Evolutionary conservation across 805 yeast genomes (phyloP).

Genomic region (Priceomyces castillae): DNA sequence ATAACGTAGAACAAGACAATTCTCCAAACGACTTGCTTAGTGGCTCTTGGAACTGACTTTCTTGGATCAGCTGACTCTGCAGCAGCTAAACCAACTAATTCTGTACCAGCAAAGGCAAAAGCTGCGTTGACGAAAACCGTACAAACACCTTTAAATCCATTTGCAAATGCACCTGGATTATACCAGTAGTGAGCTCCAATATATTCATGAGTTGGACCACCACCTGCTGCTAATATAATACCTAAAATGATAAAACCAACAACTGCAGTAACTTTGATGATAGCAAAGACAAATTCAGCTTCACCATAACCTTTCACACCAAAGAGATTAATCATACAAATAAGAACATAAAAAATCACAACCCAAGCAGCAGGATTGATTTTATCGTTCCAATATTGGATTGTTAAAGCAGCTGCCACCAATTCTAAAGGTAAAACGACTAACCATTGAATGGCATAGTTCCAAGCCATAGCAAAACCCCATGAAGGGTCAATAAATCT

Average conservation of each 20-base stretch:
- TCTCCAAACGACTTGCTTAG: slow-evolving; percentile 44
- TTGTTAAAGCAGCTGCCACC: slow-evolving; percentile 58
- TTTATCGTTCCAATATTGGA: slow-evolving; percentile 51
- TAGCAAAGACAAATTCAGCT: slow-evolving; percentile 62
- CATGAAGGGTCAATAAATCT: slow-evolving; percentile 57
- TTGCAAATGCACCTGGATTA: slow-evolving; percentile 53
- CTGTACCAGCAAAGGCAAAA: slow-evolving; percentile 41
- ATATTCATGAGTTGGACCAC: slow-evolving; percentile 42
- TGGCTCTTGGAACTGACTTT: slow-evolving; percentile 37
- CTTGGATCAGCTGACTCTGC: slow-evolving; percentile 41
- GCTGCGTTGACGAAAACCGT: slow-evolving; percentile 42
- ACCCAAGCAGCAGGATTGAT: slow-evolving; percentile 65
- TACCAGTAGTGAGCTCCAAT: slow-evolving; percentile 52
- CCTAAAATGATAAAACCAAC: slow-evolving; percentile 57
- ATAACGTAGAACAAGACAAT: slow-evolving; percentile 41
- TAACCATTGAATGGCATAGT: slow-evolving; percentile 51
- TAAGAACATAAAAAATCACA: slow-evolving; percentile 48
- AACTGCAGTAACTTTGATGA: slow-evolving; percentile 61
- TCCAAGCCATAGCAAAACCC: slow-evolving; percentile 64
- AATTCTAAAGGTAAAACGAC: slow-evolving; percentile 57
- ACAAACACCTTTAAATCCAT: slow-evolving; percentile 43
- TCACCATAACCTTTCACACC: slow-evolving; percentile 62
- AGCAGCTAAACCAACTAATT: slow-evolving; percentile 40
- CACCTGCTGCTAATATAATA: slow-evolving; percentile 38
- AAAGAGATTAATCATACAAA: slow-evolving; percentile 44